A percentile compares a stretch with the other conserved stretches of the same genome.
Evolutionary conservation across 768 basidiomycete species (phyloP).

Genomic region (Tylopilus balloui): DNA sequence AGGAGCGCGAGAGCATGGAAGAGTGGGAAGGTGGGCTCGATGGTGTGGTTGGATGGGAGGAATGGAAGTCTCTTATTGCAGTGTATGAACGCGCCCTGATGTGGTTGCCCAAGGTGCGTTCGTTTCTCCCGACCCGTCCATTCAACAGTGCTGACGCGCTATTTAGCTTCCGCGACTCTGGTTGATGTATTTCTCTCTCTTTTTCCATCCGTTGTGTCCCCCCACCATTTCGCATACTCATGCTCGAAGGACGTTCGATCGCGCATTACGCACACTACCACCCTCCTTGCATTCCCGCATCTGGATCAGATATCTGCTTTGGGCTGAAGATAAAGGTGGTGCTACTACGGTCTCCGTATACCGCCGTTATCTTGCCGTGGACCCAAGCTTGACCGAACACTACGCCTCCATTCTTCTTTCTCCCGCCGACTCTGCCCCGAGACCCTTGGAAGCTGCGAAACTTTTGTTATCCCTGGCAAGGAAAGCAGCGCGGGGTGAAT

Average conservation of each 20-base stretch:
- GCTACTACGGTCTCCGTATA: conserved; percentile 76
- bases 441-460: conserved; percentile 92
- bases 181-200: conserved; percentile 88
- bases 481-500: conserved; percentile 78
- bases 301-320: conserved; percentile 90
- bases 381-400: conserved; percentile 76
- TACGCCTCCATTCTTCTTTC: conserved; percentile 67
- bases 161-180: conserved; percentile 85
- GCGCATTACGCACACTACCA: conserved; percentile 87
- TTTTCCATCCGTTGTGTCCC: conserved; percentile 87
- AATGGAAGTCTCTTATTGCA: conserved; percentile 88
- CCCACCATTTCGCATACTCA: conserved; percentile 80
- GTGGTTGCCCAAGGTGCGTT: conserved; percentile 84
- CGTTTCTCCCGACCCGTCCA: background rate
- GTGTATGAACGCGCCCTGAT: conserved; percentile 89
- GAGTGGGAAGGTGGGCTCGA: conserved; percentile 87
- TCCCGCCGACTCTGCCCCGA: conserved; percentile 53
- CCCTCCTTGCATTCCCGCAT: conserved; percentile 88
- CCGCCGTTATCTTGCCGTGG: conserved; percentile 81
- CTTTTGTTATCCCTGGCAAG: conserved; percentile 79
- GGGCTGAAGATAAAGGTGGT: conserved; percentile 84
- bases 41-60: conserved; percentile 88
- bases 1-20: conserved; percentile 73
- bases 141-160: conserved; percentile 3
- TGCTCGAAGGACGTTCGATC: conserved; percentile 90